Evolutionary conservation across 2,329 filamentous ascomycete species (phyloP), one percentile per base, ranked within the genome.

Genomic region (Diaporthe batatas): DNA sequence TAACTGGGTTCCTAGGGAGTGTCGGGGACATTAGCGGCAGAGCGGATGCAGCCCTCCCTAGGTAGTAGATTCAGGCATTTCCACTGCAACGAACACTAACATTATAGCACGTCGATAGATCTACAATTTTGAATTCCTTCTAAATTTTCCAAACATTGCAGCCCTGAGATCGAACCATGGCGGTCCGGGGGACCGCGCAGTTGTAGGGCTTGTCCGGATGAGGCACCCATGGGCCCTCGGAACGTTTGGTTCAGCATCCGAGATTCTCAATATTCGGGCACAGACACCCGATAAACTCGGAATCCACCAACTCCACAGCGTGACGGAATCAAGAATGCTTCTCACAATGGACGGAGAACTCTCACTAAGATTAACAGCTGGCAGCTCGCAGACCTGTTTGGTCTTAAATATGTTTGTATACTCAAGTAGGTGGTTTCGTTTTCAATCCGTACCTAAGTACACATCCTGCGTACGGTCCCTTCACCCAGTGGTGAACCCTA

Each of bases 201-300:
- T 18, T 36, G 59, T 21, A 11, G 34, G 59, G 29, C 59, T 65
- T 65, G 25, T 36, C 21, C 59, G 59, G 59, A 49, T 65, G 49
- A 65, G 25, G 59, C 59, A 65, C 59, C 59, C 34, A 44, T 65
- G 42, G 42, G 12, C 29, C 44, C 29, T 65, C 59, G 59, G 44
- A 49, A 51, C 29, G 44, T 36, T 36, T 12, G 51, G 44, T 21
- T 29, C 59, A 51, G 25, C 44, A 65, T 49, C 59, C 59, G 59
- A 65, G 44, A 32, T 44, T 36, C 18, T 16, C 44, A 49, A 49
- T 49, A 12, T 23, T 49, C 21, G 36, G 25, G 34, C 29, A 49
- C 34, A 18, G 29, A 32, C 59, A 51, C 12, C 59, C 44, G 44
- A 47, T n/a, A 6, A 1, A 12, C 36, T 14, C 11, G 11, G 10